Base-by-base conservation (phyloP, 148 eudicot species). In the Pharnaceum exiguum region DNA sequence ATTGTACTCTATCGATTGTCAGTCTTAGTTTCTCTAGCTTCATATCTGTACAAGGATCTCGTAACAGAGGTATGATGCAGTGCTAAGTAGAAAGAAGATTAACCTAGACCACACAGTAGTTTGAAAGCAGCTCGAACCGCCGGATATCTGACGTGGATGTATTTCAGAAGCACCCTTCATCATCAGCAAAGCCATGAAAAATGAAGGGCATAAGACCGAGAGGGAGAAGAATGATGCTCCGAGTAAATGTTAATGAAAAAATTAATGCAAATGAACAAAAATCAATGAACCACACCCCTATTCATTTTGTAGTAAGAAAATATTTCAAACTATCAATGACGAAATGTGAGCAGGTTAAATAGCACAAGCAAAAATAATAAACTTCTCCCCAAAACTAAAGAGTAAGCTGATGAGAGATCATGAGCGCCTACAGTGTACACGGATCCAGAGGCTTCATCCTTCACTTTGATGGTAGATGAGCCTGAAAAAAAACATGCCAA, bases 401-500 rank as follows among this genome's bases (percentile, higher is more conserved):
- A 51, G 55, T 36, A 32, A 56, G 83, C 78, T 32, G 87, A 49
- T n/a, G 83, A 73, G 7, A 89, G 38, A 46, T 77, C 55, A 22
- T 89, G 87, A 26, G 83, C 61, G 26, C 71, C 77, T 53, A 86
- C 75, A 19, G 74, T 27, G 63, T 62, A 79, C 62, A 66, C 77
- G 7, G 60, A 45, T 51, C 79, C 80, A 18, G 82, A 42, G 40
- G 62, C 66, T 21, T 40, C 73, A 35, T 82, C 94, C 72, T 74
- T 89, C 69, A 89, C 64, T 75, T 77, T 86, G 76, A 86, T 80
- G 75, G 79, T 78, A 1, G 83, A 63, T 30, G 95, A 86, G 58
- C 95, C 96, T 86, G 82, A 46, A 67, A 68, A 65, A 35, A 33
- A 49, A 27, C 55, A 42, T 9, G 35, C 18, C 1, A 24, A 2